Conservation (phyloP, 192 early-diverging fungal genomes). For the Coemansia pectinata region DNA sequence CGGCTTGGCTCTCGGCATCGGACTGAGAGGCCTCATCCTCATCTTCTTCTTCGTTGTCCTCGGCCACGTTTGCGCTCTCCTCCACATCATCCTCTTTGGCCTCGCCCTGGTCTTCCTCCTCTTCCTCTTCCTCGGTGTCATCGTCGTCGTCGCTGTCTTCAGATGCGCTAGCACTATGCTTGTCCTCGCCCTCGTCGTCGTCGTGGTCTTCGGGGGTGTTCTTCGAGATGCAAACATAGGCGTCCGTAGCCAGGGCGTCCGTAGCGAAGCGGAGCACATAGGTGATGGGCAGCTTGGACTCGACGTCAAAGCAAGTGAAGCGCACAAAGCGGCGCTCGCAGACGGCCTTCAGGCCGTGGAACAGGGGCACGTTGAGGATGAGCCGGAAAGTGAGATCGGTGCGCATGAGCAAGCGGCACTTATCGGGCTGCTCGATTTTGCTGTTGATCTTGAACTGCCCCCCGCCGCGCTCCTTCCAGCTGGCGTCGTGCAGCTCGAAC, state of each 20-base stretch:
- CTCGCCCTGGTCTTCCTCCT: background rate
- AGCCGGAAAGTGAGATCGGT: slow-evolving; percentile 46
- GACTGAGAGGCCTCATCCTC: background rate
- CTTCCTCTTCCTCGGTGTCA: background rate
- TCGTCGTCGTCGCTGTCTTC: background rate
- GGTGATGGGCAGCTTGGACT: slow-evolving; percentile 19
- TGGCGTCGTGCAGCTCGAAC: slow-evolving; percentile 32
- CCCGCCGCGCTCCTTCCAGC: slow-evolving; percentile 54
- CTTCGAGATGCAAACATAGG: slow-evolving; percentile 7
- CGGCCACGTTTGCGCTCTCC: background rate
- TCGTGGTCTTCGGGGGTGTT: slow-evolving; percentile 6
- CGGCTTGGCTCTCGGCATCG: slow-evolving; percentile 3
- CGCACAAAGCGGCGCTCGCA: slow-evolving; percentile 41
- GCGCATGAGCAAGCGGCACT: slow-evolving; percentile 51
- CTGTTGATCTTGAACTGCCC: slow-evolving; percentile 52
- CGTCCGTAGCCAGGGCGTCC: slow-evolving; percentile 23
- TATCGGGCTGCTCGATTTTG: slow-evolving; percentile 13
- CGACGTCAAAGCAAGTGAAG: slow-evolving; percentile 32
- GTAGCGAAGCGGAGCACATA: slow-evolving; percentile 40
- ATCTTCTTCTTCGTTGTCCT: background rate
- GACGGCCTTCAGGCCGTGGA: slow-evolving; percentile 32
- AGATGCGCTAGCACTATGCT: background rate
- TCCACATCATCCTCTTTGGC: background rate
- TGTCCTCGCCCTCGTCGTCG: background rate
- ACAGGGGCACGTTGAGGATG: slow-evolving; percentile 51